Percentiles rank a stretch among this genome's conserved stretches.
phyloP scores from a whole-genome alignment of 1,139 yeast genomes.

The Candida tetrigidarum region DNA sequence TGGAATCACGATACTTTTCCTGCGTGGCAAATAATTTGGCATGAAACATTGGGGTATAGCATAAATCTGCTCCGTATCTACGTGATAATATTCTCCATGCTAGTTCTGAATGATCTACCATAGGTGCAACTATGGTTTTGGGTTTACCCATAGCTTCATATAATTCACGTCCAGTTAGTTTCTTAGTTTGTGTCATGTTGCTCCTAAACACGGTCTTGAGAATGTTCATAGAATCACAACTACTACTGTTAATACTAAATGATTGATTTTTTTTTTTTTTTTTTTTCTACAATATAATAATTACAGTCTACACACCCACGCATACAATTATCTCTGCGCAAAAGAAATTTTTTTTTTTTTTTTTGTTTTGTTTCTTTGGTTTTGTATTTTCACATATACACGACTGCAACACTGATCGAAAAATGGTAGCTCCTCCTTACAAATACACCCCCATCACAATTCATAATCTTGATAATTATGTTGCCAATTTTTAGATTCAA shows the following conservation, averaged over 20 bases:
- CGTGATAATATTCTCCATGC: slow-evolving; percentile 95
- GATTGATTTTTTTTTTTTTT: not conserved
- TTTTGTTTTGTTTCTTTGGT: not conserved
- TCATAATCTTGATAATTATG: slow-evolving; percentile 16
- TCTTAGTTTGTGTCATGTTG: slow-evolving; percentile 6
- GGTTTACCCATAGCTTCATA: slow-evolving; percentile 76
- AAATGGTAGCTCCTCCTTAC: not conserved
- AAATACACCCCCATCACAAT: too few relatives aligned
- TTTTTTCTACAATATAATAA: not conserved
- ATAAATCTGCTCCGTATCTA: slow-evolving; percentile 87
- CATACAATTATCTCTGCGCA: not conserved
- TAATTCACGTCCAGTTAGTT: slow-evolving; percentile 64
- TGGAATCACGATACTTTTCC: slow-evolving; percentile 75
- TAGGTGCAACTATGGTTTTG: slow-evolving; percentile 90
- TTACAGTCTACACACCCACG: too few relatives aligned
- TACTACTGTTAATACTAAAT: too few relatives aligned
- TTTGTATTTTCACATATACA: not conserved
- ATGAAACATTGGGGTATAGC: slow-evolving; percentile 98
- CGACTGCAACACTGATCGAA: not conserved
- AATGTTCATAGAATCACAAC: slow-evolving; percentile 1
- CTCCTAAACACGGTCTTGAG: not conserved
- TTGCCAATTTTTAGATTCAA: slow-evolving; percentile 46
- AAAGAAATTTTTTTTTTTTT: not conserved
- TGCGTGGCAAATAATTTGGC: slow-evolving; percentile 88
- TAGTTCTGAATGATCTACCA: slow-evolving; percentile 97